phyloP scores from a whole-genome alignment of 2,329 filamentous ascomycete genomes.

The Triangularia setosa region DNA sequence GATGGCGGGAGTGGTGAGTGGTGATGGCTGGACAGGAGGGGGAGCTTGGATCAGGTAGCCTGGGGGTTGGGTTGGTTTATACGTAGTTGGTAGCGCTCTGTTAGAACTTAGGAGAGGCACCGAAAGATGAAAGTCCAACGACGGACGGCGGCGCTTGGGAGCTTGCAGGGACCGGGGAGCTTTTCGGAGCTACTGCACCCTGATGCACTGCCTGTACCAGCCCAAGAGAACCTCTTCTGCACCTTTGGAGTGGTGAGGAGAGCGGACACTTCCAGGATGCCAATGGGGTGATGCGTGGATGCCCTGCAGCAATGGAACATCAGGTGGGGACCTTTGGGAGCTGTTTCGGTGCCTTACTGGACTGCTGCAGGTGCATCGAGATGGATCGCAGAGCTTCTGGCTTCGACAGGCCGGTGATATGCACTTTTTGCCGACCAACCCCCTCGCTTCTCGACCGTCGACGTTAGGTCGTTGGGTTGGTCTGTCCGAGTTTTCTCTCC shows the following conservation, averaged over 20 bases:
- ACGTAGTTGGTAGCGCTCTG: background rate
- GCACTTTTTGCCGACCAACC: background rate
- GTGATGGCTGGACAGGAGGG: background rate
- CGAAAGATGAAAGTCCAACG: background rate
- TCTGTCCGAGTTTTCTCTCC: background rate
- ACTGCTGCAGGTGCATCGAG: background rate
- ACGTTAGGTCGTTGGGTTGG: background rate
- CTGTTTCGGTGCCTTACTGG: background rate
- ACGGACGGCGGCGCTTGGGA: background rate
- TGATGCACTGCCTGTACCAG: background rate
- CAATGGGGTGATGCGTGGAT: background rate
- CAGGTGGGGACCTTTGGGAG: background rate
- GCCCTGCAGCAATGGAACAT: background rate
- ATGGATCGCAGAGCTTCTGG: background rate
- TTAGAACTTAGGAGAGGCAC: background rate
- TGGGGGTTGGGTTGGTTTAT: conserved; percentile 7
- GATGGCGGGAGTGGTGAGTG: background rate
- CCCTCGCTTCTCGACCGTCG: background rate
- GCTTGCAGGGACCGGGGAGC: conserved; percentile 11
- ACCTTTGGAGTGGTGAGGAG: background rate
- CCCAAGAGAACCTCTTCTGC: background rate
- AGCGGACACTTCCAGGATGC: background rate
- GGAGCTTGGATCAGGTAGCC: background rate
- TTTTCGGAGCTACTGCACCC: conserved; percentile 18
- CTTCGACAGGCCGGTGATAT: background rate